phyloP scores from a whole-genome alignment of 2,329 filamentous ascomycete genomes.

The Phyllosticta citriasiana region DNA sequence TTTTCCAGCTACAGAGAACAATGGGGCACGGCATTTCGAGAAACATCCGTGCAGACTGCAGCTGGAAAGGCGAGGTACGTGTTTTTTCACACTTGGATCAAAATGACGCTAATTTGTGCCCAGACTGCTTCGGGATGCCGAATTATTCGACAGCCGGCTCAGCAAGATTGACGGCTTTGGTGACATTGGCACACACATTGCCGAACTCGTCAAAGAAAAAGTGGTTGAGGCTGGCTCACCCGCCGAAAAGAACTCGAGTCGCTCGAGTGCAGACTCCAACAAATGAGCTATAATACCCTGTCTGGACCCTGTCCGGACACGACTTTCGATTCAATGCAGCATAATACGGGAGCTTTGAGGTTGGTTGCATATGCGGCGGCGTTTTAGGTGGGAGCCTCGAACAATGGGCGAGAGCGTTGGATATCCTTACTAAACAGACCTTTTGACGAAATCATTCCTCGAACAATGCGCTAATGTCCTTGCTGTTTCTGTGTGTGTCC shows the following conservation, averaged over 20 bases:
- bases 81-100: constrained; percentile 4
- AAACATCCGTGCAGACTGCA: constrained; percentile 54
- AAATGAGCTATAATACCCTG: constrained; percentile 1
- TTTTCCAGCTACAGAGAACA: constrained; percentile 74
- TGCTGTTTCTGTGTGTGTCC: too few species aligned
- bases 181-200: constrained; percentile 60
- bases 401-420: too few species aligned
- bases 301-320: neutral
- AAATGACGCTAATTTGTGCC: constrained; percentile 3
- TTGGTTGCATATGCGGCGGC: neutral
- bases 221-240: constrained; percentile 9
- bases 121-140: constrained; percentile 68
- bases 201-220: constrained; percentile 55
- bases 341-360: neutral
- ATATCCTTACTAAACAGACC: too few species aligned
- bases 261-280: constrained; percentile 1
- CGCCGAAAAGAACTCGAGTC: neutral
- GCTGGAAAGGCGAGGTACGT: constrained; percentile 61
- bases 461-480: too few species aligned
- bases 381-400: neutral
- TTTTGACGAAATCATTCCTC: too few species aligned
- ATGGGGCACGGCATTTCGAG: constrained; percentile 60
- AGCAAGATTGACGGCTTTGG: constrained; percentile 70
- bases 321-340: neutral
- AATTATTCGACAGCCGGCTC: constrained; percentile 60